Evolutionary conservation across 805 yeast species (phyloP).

Genomic region (Ogataea methylovora): DNA sequence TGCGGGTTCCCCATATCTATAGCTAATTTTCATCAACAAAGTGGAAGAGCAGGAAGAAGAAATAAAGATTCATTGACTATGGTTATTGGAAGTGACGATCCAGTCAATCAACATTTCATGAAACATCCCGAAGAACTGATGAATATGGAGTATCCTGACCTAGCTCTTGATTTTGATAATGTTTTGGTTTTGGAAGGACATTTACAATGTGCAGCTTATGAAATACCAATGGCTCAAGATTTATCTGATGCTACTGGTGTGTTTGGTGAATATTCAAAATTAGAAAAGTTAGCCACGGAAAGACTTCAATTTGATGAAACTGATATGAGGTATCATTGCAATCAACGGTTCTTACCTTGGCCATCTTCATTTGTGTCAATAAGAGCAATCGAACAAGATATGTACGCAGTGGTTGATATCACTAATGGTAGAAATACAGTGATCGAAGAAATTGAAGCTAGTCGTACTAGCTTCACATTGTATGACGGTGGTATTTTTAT

Average conservation of each 20-base stretch:
- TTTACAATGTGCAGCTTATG: slow-evolving; percentile 92
- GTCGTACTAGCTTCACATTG: slow-evolving; percentile 81
- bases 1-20: slow-evolving; percentile 90
- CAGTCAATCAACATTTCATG: slow-evolving; percentile 81
- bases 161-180: slow-evolving; percentile 55
- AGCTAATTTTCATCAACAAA: slow-evolving; percentile 87
- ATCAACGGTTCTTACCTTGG: slow-evolving; percentile 64
- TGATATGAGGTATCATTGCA: slow-evolving; percentile 44
- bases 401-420: slow-evolving; percentile 83
- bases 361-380: slow-evolving; percentile 72
- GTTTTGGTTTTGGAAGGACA: slow-evolving; percentile 68
- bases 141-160: slow-evolving; percentile 46
- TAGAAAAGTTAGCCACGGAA: slow-evolving; percentile 19
- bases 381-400: slow-evolving; percentile 76
- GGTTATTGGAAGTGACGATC: slow-evolving; percentile 74
- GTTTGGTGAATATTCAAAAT: slow-evolving; percentile 36
- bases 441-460: slow-evolving; percentile 84
- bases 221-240: slow-evolving; percentile 48
- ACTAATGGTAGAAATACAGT: slow-evolving; percentile 71
- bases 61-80: slow-evolving; percentile 78
- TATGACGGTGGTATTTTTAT: slow-evolving; percentile 90
- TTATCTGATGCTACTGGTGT: slow-evolving; percentile 45
- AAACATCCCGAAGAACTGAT: slow-evolving; percentile 55
- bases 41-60: slow-evolving; percentile 96
- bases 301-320: slow-evolving; percentile 34